Base-by-base conservation (phyloP, 2,329 filamentous ascomycete species). In the Didymella arachidicola region DNA sequence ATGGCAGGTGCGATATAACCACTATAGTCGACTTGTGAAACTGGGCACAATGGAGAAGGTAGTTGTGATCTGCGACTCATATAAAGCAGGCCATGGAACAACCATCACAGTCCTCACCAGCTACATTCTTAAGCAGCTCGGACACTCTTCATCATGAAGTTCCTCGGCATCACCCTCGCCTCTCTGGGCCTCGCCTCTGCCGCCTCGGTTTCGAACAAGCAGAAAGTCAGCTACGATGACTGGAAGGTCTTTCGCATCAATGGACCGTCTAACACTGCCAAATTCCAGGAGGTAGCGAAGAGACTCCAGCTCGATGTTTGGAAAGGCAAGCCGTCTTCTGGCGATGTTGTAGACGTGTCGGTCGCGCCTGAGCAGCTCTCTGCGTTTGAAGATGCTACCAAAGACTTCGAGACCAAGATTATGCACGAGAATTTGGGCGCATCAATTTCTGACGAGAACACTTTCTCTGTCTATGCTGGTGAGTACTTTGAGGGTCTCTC, bases 341-440 rank as follows among this genome's bases (percentile, higher is more conserved):
- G 71, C 52, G 65, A 67, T n/a, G 64, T 74, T 16, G 72, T 77
- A 29, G 75, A 78, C 51, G 62, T 78, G 3, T 69, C 74, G 47
- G 74, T 78, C 2, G 67, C 72, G 6, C 74, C 75, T 7, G 59
- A 72, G 19, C 67, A 72, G 39, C 53, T 74, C 47, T 49, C 63
- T 36, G 68, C 69, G 7, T 75, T 77, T 38, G 67, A 73, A 43
- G 50, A 65, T 39, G 65, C 68, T 29, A 69, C 68, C 25, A 54
- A 67, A 36, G 65, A 59, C 30, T 53, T 76, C n/a, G 64, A 72
- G 45, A 72, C 68, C 8, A 60, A 66, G 53, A 46, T 77, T 41
- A 76, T 78, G 71, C 74, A 77, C 53, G 69, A 75, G n/a, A 68
- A 78, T 19, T 69, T 78, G 54, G 75, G 75, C 29, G 59, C 63